These are phyloP conservation scores for Infundibulicybe gibba DNA, from an alignment of 768 basidiomycete genomes.

Conservation along the genomic window DNA sequence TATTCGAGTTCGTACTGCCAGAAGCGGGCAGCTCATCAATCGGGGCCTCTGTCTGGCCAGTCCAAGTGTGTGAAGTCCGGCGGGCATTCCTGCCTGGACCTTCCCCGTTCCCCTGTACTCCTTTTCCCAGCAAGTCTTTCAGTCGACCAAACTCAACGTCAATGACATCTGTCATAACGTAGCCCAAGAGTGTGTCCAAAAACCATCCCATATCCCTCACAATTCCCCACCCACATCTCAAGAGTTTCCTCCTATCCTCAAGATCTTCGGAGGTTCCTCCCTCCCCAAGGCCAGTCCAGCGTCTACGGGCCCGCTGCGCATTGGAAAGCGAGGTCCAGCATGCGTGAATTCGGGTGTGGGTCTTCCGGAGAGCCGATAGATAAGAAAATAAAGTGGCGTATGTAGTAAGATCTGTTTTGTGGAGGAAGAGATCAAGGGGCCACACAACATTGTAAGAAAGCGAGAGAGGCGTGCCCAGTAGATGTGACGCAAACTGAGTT, in stretches of 20 bases:
- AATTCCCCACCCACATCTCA: slow-evolving; percentile 83
- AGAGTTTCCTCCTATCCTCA: slow-evolving; percentile 55
- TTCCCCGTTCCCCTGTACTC: slow-evolving; percentile 8
- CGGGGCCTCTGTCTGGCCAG: neutral
- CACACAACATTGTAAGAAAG: slow-evolving; percentile 74
- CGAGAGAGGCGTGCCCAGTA: slow-evolving; percentile 75
- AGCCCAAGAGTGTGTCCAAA: slow-evolving; percentile 75
- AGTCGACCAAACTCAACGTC: slow-evolving; percentile 78
- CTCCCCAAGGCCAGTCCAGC: slow-evolving; percentile 86
- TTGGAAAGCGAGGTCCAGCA: slow-evolving; percentile 88
- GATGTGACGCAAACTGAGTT: slow-evolving; percentile 63
- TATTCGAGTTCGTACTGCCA: slow-evolving; percentile 20
- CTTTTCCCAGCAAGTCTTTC: slow-evolving; percentile 50
- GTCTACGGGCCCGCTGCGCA: slow-evolving; percentile 75
- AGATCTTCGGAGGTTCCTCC: slow-evolving; percentile 77
- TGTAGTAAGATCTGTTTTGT: slow-evolving; percentile 64
- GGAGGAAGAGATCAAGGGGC: slow-evolving; percentile 89
- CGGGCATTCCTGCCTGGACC: neutral
- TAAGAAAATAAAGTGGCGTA: slow-evolving; percentile 82
- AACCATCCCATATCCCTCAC: slow-evolving; percentile 92
- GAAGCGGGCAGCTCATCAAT: slow-evolving; percentile 12
- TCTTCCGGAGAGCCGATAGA: slow-evolving; percentile 79
- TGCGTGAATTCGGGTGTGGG: slow-evolving; percentile 72
- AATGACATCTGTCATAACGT: slow-evolving; percentile 88
- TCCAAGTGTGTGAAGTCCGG: neutral